phyloP scores from a whole-genome alignment of 129 eudicot species.

The Helianthus tuberosus region DNA sequence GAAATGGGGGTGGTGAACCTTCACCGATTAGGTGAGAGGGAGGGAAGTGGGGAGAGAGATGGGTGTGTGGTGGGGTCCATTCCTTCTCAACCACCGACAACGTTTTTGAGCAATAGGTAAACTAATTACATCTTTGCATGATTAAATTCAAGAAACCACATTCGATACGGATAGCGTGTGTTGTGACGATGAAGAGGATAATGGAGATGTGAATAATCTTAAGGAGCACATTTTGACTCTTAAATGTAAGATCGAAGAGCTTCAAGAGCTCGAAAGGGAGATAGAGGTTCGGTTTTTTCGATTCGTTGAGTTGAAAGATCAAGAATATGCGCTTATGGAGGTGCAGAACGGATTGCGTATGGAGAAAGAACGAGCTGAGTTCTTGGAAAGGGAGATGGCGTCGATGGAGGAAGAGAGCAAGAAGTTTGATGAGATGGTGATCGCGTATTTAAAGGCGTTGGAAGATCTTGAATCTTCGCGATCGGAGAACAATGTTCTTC shows the following conservation, averaged over 20 bases:
- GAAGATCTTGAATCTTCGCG: constrained; percentile 41
- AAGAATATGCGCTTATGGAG: constrained; percentile 53
- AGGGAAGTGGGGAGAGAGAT: no score
- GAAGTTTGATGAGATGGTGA: constrained; percentile 53
- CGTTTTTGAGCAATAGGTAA: no score
- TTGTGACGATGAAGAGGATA: constrained; percentile 1
- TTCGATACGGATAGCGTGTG: background rate
- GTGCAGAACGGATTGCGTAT: constrained; percentile 34
- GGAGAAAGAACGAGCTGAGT: constrained; percentile 53
- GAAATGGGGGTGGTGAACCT: no score
- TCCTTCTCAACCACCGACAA: no score
- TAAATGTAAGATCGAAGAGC: constrained; percentile 43
- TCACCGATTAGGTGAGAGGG: no score
- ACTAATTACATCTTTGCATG: constrained; percentile 1
- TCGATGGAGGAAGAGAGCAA: constrained; percentile 46
- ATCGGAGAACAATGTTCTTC: constrained; percentile 45
- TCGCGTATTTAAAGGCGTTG: constrained; percentile 39
- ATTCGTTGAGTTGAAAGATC: constrained; percentile 52
- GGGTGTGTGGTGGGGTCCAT: no score
- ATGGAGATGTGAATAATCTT: constrained; percentile 4
- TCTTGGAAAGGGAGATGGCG: constrained; percentile 49
- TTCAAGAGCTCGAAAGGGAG: constrained; percentile 46
- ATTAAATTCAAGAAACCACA: constrained; percentile 18
- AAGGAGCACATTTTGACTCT: constrained; percentile 46
- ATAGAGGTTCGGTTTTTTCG: constrained; percentile 39